phyloP scores from a whole-genome alignment of 1,139 yeast genomes.

The Scheffersomyces illinoinensis region DNA sequence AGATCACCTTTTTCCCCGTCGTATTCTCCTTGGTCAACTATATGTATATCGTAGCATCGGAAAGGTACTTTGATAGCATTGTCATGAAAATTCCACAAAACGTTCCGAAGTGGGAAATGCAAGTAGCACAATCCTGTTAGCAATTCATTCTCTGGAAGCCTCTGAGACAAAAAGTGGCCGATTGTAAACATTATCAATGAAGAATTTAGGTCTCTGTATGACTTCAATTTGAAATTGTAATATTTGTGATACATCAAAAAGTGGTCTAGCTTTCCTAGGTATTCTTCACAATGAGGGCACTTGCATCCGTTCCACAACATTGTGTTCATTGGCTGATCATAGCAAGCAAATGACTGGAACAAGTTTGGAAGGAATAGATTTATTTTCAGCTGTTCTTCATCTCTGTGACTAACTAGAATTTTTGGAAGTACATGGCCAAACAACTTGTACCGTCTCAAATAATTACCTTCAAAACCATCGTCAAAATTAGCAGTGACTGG shows the following conservation, averaged over 20 bases:
- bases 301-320: constrained; percentile 76
- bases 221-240: constrained; percentile 42
- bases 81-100: constrained; percentile 41
- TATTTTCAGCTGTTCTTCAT: constrained; percentile 25
- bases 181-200: constrained; percentile 56
- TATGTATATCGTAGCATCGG: constrained; percentile 34
- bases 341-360: constrained; percentile 59
- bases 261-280: constrained; percentile 53
- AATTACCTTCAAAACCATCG: constrained; percentile 76
- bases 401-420: constrained; percentile 19
- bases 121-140: constrained; percentile 24
- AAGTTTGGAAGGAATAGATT: constrained; percentile 57
- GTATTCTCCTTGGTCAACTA: constrained; percentile 40
- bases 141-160: constrained; percentile 26
- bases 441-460: constrained; percentile 53
- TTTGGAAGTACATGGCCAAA: constrained; percentile 51
- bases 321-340: constrained; percentile 69
- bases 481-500: constrained; percentile 33
- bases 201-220: constrained; percentile 59
- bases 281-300: constrained; percentile 53
- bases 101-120: constrained; percentile 23
- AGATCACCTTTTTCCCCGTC: constrained; percentile 29
- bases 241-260: constrained; percentile 64
- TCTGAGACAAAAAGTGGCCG: constrained; percentile 41
- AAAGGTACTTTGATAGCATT: constrained; percentile 24